A percentile compares a stretch with the other conserved stretches of the same genome.
Conservation (phyloP, 805 yeast species). For the Monosporozyma solicola region DNA sequence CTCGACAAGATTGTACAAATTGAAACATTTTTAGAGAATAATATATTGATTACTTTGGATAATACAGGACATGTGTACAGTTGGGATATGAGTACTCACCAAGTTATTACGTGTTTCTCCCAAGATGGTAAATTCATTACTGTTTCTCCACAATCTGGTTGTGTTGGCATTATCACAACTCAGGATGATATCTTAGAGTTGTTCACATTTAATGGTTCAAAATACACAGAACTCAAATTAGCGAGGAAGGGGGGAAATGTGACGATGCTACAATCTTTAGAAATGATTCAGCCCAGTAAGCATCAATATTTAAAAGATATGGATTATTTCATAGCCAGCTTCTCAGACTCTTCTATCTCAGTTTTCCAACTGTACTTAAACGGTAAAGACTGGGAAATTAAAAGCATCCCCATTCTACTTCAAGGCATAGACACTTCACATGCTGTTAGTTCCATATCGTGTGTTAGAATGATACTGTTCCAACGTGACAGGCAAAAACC, state of each 20-base stretch:
- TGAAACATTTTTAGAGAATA: constrained; percentile 42
- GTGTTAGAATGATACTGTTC: background rate
- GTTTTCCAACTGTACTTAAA: constrained; percentile 23
- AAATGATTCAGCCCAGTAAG: background rate
- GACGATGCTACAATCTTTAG: background rate
- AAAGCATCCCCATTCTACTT: background rate
- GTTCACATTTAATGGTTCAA: background rate
- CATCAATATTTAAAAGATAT: background rate
- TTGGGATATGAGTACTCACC: constrained; percentile 56
- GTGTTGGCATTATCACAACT: constrained; percentile 34
- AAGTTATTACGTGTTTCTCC: constrained; percentile 36
- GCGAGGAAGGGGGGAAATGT: background rate
- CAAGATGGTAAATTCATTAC: constrained; percentile 28
- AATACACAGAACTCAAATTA: background rate
- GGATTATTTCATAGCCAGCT: constrained; percentile 27
- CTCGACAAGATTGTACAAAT: constrained; percentile 38
- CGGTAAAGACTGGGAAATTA: background rate
- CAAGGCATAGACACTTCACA: background rate
- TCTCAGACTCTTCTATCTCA: constrained; percentile 24
- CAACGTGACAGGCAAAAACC: background rate
- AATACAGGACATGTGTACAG: constrained; percentile 42
- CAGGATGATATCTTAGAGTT: background rate
- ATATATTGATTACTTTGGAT: constrained; percentile 48
- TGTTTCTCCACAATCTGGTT: constrained; percentile 49
- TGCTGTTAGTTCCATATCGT: background rate